These are phyloP conservation scores for Amesomyces nigricolor DNA, from an alignment of 2,329 filamentous ascomycete species.

Conservation along the genomic window DNA sequence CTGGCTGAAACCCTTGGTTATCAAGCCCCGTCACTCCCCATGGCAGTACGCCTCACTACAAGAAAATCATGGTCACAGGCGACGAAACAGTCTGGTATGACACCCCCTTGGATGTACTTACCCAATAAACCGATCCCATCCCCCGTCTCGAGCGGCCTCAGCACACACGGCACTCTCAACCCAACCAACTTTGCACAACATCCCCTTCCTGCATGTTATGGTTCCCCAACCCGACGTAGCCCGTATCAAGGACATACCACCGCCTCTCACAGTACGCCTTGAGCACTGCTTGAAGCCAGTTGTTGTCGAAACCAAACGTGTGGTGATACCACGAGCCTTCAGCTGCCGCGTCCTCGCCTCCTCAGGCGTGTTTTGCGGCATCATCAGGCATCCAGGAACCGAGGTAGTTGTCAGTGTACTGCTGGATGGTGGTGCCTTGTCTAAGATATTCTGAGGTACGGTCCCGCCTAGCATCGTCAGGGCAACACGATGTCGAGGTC, in stretches of 20 bases:
- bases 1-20: too few species aligned
- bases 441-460: background rate
- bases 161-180: background rate
- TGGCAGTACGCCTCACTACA: too few species aligned
- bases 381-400: background rate
- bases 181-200: background rate
- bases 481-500: background rate
- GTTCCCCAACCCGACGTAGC: background rate
- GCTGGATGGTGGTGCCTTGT: background rate
- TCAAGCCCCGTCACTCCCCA: too few species aligned
- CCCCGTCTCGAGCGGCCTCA: background rate
- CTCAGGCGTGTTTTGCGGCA: background rate
- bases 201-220: background rate
- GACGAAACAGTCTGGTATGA: too few species aligned
- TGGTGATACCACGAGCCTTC: background rate
- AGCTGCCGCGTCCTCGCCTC: background rate
- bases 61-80: too few species aligned
- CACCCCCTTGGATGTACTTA: too few species aligned
- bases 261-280: background rate
- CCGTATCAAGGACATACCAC: background rate
- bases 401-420: too few species aligned
- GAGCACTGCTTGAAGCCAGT: background rate
- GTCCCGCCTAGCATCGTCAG: background rate
- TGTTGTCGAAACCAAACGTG: background rate
- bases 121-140: too few species aligned